A percentile compares a stretch with the other conserved stretches of the same genome.
Conservation (phyloP, 208 protist genomes). For the Porcisia deanei region DNA sequence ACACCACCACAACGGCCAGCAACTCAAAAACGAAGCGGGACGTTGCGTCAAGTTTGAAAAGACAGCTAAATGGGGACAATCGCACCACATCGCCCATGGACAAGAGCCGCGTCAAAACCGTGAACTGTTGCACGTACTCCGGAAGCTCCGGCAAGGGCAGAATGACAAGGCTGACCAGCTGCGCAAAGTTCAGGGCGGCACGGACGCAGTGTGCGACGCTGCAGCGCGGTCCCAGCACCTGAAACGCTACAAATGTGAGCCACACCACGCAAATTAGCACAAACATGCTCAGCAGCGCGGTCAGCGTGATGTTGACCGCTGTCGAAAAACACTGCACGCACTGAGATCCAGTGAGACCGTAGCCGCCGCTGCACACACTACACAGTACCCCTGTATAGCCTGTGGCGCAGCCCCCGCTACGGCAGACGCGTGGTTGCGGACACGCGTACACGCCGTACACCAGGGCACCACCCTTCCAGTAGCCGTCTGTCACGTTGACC, state of each 20-base stretch:
- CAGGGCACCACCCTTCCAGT: constrained; percentile 39
- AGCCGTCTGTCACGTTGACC: constrained; percentile 42
- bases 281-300: constrained; percentile 22
- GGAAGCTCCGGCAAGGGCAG: constrained; percentile 37
- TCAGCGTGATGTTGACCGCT: constrained; percentile 32
- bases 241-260: constrained; percentile 25
- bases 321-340: constrained; percentile 37
- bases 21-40: constrained; percentile 23
- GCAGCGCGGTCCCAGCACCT: constrained; percentile 28
- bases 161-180: constrained; percentile 27
- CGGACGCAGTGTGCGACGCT: constrained; percentile 20
- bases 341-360: constrained; percentile 30
- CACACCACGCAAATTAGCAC: constrained; percentile 23
- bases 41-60: constrained; percentile 20
- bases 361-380: constrained; percentile 31
- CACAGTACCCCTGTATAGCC: constrained; percentile 49
- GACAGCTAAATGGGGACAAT: constrained; percentile 27
- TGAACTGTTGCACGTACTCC: constrained; percentile 29
- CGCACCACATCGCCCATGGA: constrained; percentile 24
- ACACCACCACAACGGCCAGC: constrained; percentile 11
- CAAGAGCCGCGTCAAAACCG: constrained; percentile 20
- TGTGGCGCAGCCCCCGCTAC: constrained; percentile 17
- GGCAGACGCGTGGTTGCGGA: constrained; percentile 26
- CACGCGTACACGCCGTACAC: constrained; percentile 38
- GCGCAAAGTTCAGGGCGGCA: constrained; percentile 29